Conservation (phyloP, 106 monocot genomes). For the Platanthera zijinensis region DNA sequence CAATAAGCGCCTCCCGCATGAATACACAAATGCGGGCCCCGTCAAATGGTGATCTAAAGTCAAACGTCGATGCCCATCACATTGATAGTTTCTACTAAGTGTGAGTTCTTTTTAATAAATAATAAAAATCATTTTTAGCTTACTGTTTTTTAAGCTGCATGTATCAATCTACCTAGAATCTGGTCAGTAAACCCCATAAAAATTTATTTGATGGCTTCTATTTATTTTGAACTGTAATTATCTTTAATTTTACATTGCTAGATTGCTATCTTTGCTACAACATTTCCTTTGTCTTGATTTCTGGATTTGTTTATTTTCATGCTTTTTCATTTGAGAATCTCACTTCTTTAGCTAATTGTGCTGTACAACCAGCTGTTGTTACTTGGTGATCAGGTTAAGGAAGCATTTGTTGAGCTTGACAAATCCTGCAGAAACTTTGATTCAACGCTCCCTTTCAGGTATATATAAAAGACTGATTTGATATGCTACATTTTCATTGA, state of each 20-base stretch:
- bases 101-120: too few relatives aligned
- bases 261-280: neutral
- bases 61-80: too few relatives aligned
- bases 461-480: constrained; percentile 1
- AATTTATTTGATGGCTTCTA: neutral
- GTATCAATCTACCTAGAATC: too few relatives aligned
- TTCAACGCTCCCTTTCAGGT: constrained; percentile 67
- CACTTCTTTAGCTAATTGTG: neutral
- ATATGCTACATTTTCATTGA: constrained; percentile 2
- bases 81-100: too few relatives aligned
- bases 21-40: too few relatives aligned
- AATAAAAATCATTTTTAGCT: neutral
- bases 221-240: neutral
- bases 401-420: constrained; percentile 57
- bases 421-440: constrained; percentile 26
- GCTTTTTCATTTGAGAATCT: neutral
- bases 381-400: constrained; percentile 66
- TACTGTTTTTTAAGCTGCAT: neutral
- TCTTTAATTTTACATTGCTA: neutral
- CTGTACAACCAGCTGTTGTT: constrained; percentile 44
- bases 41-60: too few relatives aligned
- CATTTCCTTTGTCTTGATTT: neutral
- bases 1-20: too few relatives aligned
- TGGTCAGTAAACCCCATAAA: too few relatives aligned
- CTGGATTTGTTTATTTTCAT: neutral